Base-by-base conservation (phyloP, 805 yeast genomes). In the Candida coquimbonensis region DNA sequence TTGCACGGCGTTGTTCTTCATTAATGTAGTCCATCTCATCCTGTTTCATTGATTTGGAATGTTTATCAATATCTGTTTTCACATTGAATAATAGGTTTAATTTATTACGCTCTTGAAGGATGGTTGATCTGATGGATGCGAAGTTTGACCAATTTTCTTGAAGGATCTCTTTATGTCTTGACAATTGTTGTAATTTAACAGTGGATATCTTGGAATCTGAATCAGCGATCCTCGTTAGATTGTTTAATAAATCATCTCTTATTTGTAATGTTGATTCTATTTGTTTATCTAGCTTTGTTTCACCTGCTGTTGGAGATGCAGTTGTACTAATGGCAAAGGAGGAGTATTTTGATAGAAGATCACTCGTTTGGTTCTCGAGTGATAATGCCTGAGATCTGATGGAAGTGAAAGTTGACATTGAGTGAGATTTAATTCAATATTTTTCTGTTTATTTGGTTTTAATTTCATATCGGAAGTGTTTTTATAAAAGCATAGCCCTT, bases 111-210 rank as follows among this genome's bases (percentile, higher is more conserved):
- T 85, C 96, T 55, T 86, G 88, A 49, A 73, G 68, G 37, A 86
- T 77, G 7, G 78, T 68, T 5, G 70, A 61, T 50, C 75, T 67
- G 40, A 91, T 75, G 51, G 85, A 75, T 37, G 67, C 65, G 56
- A 77, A 84, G 50, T 81, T 84, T 44, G 70, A 63, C 64, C 76
- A 71, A 64, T 87, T 90, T 46, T 88, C 95, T 47, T 70, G 75
- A 27, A 87, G 68, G 13, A 77, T 74, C 62, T 88, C 96, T 54
- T 77, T 78, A 62, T 88, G 96, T 50, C 97, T 78, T 48, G 83
- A 79, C 40, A 89, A 66, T 61, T 90, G 98, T 56, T 85, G 91
- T 38, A 81, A 63, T 61, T 85, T 85, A 0, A 93, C 77, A 0
- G 93, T 77, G 6, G 90, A 74, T 8, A 84, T 73, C 14, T 72